A percentile compares a stretch with the other conserved stretches of the same genome.
Conservation (phyloP, 2,329 filamentous ascomycete genomes). For the Fusarium incarnatum region DNA sequence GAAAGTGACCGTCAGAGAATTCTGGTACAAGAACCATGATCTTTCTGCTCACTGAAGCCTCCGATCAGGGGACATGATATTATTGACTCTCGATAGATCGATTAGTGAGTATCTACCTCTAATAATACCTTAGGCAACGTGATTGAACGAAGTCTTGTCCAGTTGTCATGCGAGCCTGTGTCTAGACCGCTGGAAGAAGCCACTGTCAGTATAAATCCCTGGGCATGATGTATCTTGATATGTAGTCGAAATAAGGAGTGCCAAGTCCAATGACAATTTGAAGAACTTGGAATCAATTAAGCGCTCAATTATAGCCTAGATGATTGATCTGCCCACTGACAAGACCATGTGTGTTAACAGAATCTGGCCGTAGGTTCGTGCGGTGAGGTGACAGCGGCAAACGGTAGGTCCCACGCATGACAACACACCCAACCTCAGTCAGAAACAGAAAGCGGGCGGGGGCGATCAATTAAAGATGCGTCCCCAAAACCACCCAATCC, state of each 20-base stretch:
- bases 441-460: constrained; percentile 11
- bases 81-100: neutral
- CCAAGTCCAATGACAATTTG: neutral
- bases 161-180: neutral
- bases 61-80: neutral
- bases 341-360: neutral
- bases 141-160: neutral
- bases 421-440: constrained; percentile 12
- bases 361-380: constrained; percentile 20
- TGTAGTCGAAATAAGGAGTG: neutral
- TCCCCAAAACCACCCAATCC: constrained; percentile 40
- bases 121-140: neutral
- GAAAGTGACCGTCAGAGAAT: neutral
- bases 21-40: neutral
- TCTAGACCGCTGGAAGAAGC: neutral
- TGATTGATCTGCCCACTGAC: neutral
- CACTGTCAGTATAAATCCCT: neutral
- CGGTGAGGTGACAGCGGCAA: constrained; percentile 3
- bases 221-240: neutral
- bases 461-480: neutral
- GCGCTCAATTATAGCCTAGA: neutral
- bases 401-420: constrained; percentile 19
- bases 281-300: neutral
- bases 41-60: neutral
- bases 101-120: neutral